Conservation (phyloP, 2,329 filamentous ascomycete species). For the Botrytis squamosa region DNA sequence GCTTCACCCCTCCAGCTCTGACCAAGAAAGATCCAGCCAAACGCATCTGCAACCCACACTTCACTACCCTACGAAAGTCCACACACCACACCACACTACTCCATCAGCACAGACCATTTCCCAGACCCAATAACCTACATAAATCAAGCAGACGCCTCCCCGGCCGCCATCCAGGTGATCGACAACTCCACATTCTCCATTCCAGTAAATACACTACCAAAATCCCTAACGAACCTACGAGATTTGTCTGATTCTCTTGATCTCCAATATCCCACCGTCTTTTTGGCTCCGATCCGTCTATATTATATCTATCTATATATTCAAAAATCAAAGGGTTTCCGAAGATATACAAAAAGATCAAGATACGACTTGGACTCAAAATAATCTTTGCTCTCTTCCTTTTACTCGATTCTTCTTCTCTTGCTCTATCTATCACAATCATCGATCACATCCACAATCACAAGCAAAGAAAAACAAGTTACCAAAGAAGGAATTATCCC, state of each 20-base stretch:
- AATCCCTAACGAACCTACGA: not conserved
- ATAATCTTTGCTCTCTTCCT: not conserved
- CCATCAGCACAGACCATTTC: constrained; percentile 30
- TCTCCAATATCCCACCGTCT: not conserved
- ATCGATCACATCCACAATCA: not conserved
- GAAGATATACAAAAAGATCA: not conserved
- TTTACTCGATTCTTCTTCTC: not conserved
- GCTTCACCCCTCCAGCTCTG: constrained; percentile 21
- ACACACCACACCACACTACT: not conserved
- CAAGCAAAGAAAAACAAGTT: not conserved
- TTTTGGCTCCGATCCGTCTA: not conserved
- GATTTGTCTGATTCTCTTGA: not conserved
- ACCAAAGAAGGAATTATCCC: not conserved
- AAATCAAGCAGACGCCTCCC: constrained; percentile 39
- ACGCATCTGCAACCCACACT: constrained; percentile 23
- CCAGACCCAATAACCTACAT: constrained; percentile 39
- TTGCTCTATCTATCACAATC: not conserved
- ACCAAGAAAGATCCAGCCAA: constrained; percentile 11
- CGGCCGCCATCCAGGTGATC: constrained; percentile 43
- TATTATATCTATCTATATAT: not conserved
- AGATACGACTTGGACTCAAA: not conserved
- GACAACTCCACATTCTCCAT: constrained; percentile 41
- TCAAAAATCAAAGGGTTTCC: not conserved
- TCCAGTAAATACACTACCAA: constrained; percentile 15
- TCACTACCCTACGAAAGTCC: constrained; percentile 31